Base-by-base conservation (phyloP, 208 protist genomes). In the Acanthamoeba lenticulata region DNA sequence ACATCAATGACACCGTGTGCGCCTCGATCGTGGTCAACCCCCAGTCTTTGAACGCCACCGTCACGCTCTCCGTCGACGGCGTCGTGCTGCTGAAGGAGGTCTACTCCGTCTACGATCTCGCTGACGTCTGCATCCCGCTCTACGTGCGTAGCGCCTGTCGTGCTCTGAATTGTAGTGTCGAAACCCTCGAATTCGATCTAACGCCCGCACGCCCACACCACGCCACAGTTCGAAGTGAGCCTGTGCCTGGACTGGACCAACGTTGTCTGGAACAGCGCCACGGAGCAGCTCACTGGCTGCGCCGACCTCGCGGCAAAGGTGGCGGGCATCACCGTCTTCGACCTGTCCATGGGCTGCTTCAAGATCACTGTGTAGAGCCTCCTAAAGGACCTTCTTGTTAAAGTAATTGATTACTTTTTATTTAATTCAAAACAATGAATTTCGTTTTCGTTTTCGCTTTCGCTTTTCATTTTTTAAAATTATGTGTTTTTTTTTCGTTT, bases 231-330 rank as follows among this genome's bases (percentile, higher is more conserved):
- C 27, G 69, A 38, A 21, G 69, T 81, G 69, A 81, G 69, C 69
- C 15, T 81, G 36, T 81, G 69, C 40, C 69, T 81, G 38, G 36
- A 81, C 38, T 81, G 69, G 69, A 81, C 13, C 69, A 81, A 81
- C 38, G 69, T 81, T 24, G 11, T 17, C 27, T 81, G 69, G 69
- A 81, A 47, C 40, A 47, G 38, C 69, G 3, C 69, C 21, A 81
- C 34, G 17, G 27, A 49, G 38, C 15, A 81, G 36, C 38, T 81
- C 17, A 45, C 69, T 24, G 69, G 69, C 69, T 81, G 69, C 69
- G 69, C 69, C 38, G 69, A 81, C 69, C 40, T 81, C 38, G 69
- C 69, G 9, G 69, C 69, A 11, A 32, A 81, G 69, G 69, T 81
- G 9, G 69, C 40, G 17, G 69, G 69, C 38, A 81, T 81, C 69